These are phyloP conservation scores for Aspergillus sp. DNA, from an alignment of 2,329 filamentous ascomycete species.

Conservation along the genomic window DNA sequence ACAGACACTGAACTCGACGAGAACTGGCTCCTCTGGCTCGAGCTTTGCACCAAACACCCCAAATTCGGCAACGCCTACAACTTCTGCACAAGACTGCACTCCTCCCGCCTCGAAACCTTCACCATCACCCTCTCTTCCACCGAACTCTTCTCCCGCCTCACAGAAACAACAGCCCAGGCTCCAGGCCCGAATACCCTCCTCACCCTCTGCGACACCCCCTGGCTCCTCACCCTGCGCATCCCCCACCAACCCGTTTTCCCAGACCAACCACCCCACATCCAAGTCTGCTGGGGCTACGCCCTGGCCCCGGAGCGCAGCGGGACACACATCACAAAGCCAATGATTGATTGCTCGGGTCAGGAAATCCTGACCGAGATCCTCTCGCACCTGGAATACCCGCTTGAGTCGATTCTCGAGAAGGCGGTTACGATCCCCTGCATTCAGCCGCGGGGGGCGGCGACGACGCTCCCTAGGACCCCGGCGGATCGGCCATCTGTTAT, in stretches of 20 bases:
- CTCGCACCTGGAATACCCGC: slow-evolving; percentile 36
- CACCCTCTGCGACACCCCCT: slow-evolving; percentile 40
- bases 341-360: slow-evolving; percentile 41
- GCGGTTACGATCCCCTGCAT: slow-evolving; percentile 39
- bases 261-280: slow-evolving; percentile 32
- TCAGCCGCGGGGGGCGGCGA: slow-evolving; percentile 30
- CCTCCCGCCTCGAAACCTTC: slow-evolving; percentile 43
- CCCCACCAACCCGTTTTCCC: slow-evolving; percentile 46
- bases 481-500: slow-evolving; percentile 41
- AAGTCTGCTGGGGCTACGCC: slow-evolving; percentile 44
- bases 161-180: slow-evolving; percentile 30
- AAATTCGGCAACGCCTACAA: slow-evolving; percentile 43
- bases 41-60: slow-evolving; percentile 36
- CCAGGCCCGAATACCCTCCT: slow-evolving; percentile 38
- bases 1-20: slow-evolving; percentile 31
- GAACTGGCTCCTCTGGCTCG: slow-evolving; percentile 44
- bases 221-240: slow-evolving; percentile 43
- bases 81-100: slow-evolving; percentile 38
- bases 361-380: slow-evolving; percentile 45
- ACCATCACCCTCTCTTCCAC: slow-evolving; percentile 40
- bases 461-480: neutral
- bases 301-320: slow-evolving; percentile 38
- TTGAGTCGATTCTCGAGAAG: slow-evolving; percentile 26
- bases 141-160: slow-evolving; percentile 29
- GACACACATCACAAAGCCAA: slow-evolving; percentile 41